Base-by-base conservation (phyloP, 352 stramenopile genomes). In the Pythium rhizo-oryzae region DNA sequence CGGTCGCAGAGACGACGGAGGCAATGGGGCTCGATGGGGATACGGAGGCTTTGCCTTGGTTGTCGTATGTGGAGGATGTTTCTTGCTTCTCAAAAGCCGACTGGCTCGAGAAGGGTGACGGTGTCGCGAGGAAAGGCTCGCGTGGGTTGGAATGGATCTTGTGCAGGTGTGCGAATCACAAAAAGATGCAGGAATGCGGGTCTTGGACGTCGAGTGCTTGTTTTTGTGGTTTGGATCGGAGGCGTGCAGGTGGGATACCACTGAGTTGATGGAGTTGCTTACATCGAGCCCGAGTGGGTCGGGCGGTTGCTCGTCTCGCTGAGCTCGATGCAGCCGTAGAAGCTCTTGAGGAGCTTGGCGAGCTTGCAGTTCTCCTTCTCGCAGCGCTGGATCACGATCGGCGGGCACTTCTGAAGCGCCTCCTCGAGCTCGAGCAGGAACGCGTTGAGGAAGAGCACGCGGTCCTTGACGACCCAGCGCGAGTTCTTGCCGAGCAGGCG, bases 401-500 rank as follows among this genome's bases (percentile, higher is more conserved):
- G 74, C 25, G 74, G 74, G 61, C 70, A 78, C 55, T 80, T 80
- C n/a, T 66, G 52, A 7, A 80, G 43, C 35, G 74, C 70, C 23
- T 77, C 71, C 59, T 80, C 70, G 16, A 80, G 62, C 49, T 73
- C 66, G 24, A 75, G 54, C 50, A 80, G 35, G 50, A 80, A 80
- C 19, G 72, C 71, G 62, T 77, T 80, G 39, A 80, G 70, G 41
- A 80, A 77, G 15, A 77, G 66, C 53, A 80, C 71, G 74, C 74
- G 74, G 35, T 77, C 70, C 50, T 75, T 67, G 39, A 80, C 74
- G 50, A 80, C 74, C n/a, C 21, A 67, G 71, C 90, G 90, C 47
- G 82, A 91, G 77, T 94, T 94, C 72, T 94, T 94, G 71, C 84
- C 81, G 3, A 94, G 70, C 44, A 94, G 77, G 33, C 84, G 76